Evolutionary conservation across 2,329 filamentous ascomycete species (phyloP).

Genomic region (Colletotrichum viniferum): DNA sequence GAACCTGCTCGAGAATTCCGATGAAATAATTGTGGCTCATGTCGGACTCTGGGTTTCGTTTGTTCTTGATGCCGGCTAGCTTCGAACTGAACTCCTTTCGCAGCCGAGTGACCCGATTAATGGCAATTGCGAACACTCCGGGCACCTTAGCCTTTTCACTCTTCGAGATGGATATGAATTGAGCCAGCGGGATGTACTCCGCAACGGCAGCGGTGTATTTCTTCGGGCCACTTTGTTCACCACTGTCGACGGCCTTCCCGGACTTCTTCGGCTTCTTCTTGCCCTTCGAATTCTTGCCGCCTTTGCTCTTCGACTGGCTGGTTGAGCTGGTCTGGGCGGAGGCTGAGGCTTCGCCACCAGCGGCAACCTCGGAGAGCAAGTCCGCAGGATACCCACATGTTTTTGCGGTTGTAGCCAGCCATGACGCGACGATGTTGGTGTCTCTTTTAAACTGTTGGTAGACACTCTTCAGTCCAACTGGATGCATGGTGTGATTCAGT

Average conservation of each 20-base stretch:
- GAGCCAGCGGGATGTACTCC: constrained; percentile 41
- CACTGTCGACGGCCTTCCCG: neutral
- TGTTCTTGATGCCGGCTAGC: constrained; percentile 21
- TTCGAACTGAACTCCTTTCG: constrained; percentile 32
- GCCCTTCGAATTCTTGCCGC: neutral
- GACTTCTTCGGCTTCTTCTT: neutral
- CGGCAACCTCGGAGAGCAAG: constrained; percentile 13
- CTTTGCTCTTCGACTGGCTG: neutral
- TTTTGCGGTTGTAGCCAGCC: constrained; percentile 46
- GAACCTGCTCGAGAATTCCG: constrained; percentile 36
- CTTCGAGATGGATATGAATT: constrained; percentile 33
- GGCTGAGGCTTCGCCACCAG: neutral
- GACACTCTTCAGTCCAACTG: constrained; percentile 22
- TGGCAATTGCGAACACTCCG: constrained; percentile 28
- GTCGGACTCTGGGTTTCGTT: constrained; percentile 26
- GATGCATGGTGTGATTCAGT: neutral
- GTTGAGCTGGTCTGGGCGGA: neutral
- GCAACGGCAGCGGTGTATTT: constrained; percentile 37
- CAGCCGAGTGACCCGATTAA: constrained; percentile 40
- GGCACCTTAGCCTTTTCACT: constrained; percentile 33
- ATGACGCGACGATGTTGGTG: constrained; percentile 40
- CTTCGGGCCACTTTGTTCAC: neutral
- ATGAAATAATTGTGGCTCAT: constrained; percentile 37
- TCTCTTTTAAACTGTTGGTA: constrained; percentile 47
- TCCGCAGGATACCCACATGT: constrained; percentile 33